Base-by-base conservation (phyloP, 2,329 filamentous ascomycete species). In the Fusarium devonianum region DNA sequence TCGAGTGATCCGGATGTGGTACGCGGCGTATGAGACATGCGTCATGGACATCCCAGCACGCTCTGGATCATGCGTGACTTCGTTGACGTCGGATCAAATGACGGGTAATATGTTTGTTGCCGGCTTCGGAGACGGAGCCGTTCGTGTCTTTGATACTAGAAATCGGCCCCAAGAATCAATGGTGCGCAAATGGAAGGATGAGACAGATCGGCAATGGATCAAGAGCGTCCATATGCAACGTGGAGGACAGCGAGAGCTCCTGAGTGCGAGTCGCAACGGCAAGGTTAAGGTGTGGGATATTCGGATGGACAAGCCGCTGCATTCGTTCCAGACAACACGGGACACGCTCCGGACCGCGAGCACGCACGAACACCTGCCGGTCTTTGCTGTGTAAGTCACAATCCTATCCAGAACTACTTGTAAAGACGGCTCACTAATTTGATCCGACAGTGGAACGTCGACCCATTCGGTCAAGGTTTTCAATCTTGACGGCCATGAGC, bases 241-340 rank as follows among this genome's bases (percentile, higher is more conserved):
- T 32, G 94, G 94, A 53, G 94, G 94, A 3, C 86, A 96, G 71
- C 83, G 94, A 49, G 94, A 99, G 72, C 81, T 99, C 30, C 80
- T 99, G 42, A 93, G 88, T 32, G 94, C 92, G 14, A 95, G 92
- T 68, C 85, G 91, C 35, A 94, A 96, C 66, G 94, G 94, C 53
- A 94, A 94, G 68, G 89, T 99, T 58, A 92, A 90, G 69, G 79
- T 99, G 12, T 99, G 94, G 94, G 94, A 99, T 71, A 91, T 99
- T 39, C 85, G 94, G 37, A 90, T 91, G 85, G 89, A 94, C 57
- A 81, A 81, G 60, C 86, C 89, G 5, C 78, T 96, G 39, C 85
- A 86, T 52, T 85, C 85, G 2, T 88, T 93, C 65, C 81, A 85
- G 67, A 86, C 88, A 6, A 93, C 90, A 3, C 85, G 82, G 52